A percentile compares a stretch with the other conserved stretches of the same genome.
Conservation (phyloP, 208 protist genomes). For the Crithidia bombi region DNA sequence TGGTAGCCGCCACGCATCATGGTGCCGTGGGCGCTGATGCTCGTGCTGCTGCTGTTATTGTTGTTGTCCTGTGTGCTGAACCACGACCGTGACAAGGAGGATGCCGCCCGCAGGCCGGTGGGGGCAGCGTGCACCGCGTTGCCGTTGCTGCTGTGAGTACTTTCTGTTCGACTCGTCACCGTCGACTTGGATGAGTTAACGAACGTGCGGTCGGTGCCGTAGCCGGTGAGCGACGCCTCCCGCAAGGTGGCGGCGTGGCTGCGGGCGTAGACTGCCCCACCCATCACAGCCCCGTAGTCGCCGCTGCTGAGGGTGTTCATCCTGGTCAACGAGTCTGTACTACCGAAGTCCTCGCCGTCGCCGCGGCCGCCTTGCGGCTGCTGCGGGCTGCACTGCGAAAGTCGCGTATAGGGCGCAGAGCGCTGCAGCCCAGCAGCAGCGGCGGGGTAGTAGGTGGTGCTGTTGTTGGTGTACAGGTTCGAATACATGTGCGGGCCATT, state of each 20-base stretch:
- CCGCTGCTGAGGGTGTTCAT: background rate
- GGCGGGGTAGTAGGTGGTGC: background rate
- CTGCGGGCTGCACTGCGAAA: background rate
- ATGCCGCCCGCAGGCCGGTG: background rate
- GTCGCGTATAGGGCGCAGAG: background rate
- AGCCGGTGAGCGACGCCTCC: slow-evolving; percentile 7
- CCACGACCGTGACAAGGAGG: background rate
- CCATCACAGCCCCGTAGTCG: background rate
- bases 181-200: slow-evolving; percentile 7
- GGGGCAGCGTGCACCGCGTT: background rate
- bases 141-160: background rate
- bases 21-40: slow-evolving; percentile 1
- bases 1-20: background rate
- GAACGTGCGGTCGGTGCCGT: slow-evolving; percentile 9
- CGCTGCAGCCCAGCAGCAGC: background rate
- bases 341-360: slow-evolving; percentile 12
- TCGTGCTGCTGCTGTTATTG: slow-evolving; percentile 1
- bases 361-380: background rate
- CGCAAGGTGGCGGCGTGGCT: slow-evolving; percentile 5
- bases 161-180: background rate
- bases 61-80: background rate
- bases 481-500: background rate
- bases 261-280: background rate
- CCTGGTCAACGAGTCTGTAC: background rate
- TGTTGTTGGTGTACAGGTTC: background rate